Evolutionary conservation across 1,284 basidiomycete species (phyloP).

Genomic region (Ustilago loliicola): DNA sequence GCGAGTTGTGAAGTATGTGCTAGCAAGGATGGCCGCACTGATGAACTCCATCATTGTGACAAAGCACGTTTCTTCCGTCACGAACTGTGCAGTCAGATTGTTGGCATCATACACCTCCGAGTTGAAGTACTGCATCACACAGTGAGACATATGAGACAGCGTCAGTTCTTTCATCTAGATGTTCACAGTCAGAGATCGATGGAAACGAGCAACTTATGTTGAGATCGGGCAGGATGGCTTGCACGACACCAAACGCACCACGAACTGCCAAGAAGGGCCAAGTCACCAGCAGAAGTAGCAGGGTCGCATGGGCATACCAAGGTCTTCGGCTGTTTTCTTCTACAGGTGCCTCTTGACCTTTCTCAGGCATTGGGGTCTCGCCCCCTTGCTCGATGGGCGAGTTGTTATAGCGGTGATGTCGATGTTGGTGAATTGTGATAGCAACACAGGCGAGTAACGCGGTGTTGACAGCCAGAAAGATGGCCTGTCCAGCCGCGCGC

Average conservation of each 20-base stretch:
- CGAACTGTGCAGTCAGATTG: slow-evolving; percentile 24
- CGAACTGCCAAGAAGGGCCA: slow-evolving; percentile 52
- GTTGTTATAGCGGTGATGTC: slow-evolving; percentile 5
- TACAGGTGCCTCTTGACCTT: neutral
- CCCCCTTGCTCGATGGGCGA: neutral
- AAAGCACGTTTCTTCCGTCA: slow-evolving; percentile 35
- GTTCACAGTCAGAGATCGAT: neutral
- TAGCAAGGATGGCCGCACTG: slow-evolving; percentile 35
- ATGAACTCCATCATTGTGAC: slow-evolving; percentile 51
- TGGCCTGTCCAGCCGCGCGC: slow-evolving; percentile 31
- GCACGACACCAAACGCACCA: slow-evolving; percentile 46
- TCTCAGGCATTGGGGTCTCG: neutral
- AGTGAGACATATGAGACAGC: neutral
- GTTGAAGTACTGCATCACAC: slow-evolving; percentile 33
- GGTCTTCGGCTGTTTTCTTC: slow-evolving; percentile 4
- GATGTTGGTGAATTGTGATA: slow-evolving; percentile 28
- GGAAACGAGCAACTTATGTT: slow-evolving; percentile 21
- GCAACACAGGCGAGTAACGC: slow-evolving; percentile 23
- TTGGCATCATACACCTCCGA: slow-evolving; percentile 33
- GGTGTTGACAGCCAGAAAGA: slow-evolving; percentile 35
- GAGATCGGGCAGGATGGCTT: slow-evolving; percentile 29
- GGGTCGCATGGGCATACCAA: slow-evolving; percentile 34
- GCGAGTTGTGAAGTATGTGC: slow-evolving; percentile 28
- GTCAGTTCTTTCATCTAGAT: neutral
- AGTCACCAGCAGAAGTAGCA: slow-evolving; percentile 35